Base-by-base conservation (phyloP, 176 grass and related monocot genomes). In the Metroxylon sagu region DNA sequence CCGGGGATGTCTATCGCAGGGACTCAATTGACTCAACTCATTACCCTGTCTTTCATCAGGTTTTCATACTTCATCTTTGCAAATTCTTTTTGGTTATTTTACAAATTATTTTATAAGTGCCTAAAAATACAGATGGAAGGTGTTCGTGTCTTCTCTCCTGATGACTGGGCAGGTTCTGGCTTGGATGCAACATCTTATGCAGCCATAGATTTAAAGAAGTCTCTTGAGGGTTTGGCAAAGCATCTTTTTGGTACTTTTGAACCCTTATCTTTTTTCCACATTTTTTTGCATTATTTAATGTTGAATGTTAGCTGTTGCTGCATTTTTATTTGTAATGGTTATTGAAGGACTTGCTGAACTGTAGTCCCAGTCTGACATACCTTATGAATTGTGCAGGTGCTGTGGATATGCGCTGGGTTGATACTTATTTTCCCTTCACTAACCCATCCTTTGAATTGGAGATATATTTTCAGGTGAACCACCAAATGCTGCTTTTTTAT, bases 391-490 rank as follows among this genome's bases (percentile, higher is more conserved):
- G 48, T 83, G 26, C 55, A 97, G 93, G 93, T 65, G 75, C 73
- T 83, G 93, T 97, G 64, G 87, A 97, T 39, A 97, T 97, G 93
- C 81, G 87, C 31, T 97, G 93, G 93, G 93, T 97, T 69, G 87
- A 97, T 77, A 97, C 93, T 49, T 92, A 91, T 73, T 97, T 97
- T 71, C 93, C 93, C 4, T 97, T 97, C 64, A 97, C 93, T 56
- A 88, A 92, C 60, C 93, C 93, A 35, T 97, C 93, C 58, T 97
- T 91, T 15, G 93, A 97, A 52, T 82, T 97, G 19, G 93, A 97
- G 79, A 97, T 97, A 75, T 97, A 82, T 83, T 97, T 97, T 60
- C 84, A 97, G 93, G 92, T 91, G 70, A 6, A 23, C 21, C 21
- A 23, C 21, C 21, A 23, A 23, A 52, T 81, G 50, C 54, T 52